Evolutionary conservation across 75 land plant genomes (phyloP).

Genomic region (Adiantum capillusveneris): DNA sequence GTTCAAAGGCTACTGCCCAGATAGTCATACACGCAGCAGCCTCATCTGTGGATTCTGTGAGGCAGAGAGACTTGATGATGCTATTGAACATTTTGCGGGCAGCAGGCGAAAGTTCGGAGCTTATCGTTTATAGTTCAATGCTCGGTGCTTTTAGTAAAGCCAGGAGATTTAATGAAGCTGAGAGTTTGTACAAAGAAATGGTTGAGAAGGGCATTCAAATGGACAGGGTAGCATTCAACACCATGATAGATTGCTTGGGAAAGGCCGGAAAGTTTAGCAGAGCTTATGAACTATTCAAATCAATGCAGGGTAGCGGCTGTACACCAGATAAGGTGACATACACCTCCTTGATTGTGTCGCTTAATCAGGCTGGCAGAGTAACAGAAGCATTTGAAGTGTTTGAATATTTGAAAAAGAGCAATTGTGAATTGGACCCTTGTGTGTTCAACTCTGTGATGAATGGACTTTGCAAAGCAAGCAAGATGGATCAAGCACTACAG

Average conservation of each 20-base stretch:
- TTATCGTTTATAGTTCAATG: slow-evolving; percentile 44
- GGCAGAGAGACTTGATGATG: slow-evolving; percentile 54
- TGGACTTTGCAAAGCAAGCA: slow-evolving; percentile 69
- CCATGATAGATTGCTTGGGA: slow-evolving; percentile 52
- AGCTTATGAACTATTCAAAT: slow-evolving; percentile 53
- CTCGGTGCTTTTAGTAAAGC: slow-evolving; percentile 55
- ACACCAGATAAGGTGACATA: slow-evolving; percentile 60
- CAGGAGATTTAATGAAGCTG: slow-evolving; percentile 56
- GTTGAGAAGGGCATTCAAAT: slow-evolving; percentile 30
- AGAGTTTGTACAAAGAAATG: slow-evolving; percentile 52
- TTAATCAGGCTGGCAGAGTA: slow-evolving; percentile 70
- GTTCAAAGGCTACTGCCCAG: slow-evolving; percentile 55
- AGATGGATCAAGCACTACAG: slow-evolving; percentile 74
- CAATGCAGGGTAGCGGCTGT: slow-evolving; percentile 67
- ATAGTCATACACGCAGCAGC: slow-evolving; percentile 60
- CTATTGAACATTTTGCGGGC: slow-evolving; percentile 43
- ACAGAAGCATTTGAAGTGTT: slow-evolving; percentile 74
- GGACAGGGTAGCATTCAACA: slow-evolving; percentile 55
- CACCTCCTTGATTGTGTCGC: slow-evolving; percentile 58
- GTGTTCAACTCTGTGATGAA: slow-evolving; percentile 64
- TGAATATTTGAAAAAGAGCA: slow-evolving; percentile 63
- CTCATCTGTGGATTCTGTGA: slow-evolving; percentile 70
- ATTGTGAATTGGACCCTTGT: slow-evolving; percentile 38
- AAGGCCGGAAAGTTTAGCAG: slow-evolving; percentile 60
- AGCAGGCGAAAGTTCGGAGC: slow-evolving; percentile 39